Base-by-base conservation (phyloP, 1,139 yeast species). In the Eremothecium sinecaudum region DNA sequence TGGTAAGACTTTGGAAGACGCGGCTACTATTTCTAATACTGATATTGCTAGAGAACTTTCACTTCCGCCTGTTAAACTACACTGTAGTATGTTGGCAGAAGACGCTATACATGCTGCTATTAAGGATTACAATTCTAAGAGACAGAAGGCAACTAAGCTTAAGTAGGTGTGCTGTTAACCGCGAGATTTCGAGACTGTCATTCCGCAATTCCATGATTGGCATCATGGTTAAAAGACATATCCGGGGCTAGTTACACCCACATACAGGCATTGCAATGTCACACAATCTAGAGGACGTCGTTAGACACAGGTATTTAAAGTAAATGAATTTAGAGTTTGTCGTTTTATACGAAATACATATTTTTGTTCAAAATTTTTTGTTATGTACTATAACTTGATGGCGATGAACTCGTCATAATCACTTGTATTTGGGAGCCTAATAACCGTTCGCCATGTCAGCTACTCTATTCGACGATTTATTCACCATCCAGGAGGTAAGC, bases 41-140 rank as follows among this genome's bases (percentile, higher is more conserved):
- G 80, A 79, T 43, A 87, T 87, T 51, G 96, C 97, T 27, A 80
- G 79, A 62, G 96, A 90, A 60, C 71, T 90, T 50, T 77, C 92
- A 40, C 71, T 90, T 53, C 98, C 98, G 15, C 98, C 98, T 2
- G 98, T 90, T 40, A 90, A 90, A 62, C 71, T 90, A 52, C 98
- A 90, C 61, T 90, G 98, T 62, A 83, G 95, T 12, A 90, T 90
- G 98, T 71, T 90, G 58, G 98, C 98, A 10, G 98, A 90, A 63
- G 98, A 90, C 56, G 97, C 98, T 38, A 90, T 90, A 61, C 87
- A 90, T 69, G 79, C 90, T 35, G 98, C 98, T 14, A 90, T 90
- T 51, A 86, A 83, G 66, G 98, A 90, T 60, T 90, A 87, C 70
- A 75, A 75, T 61, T 62, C 86, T 35, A 90, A 90, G 78, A 48